phyloP scores from a whole-genome alignment of 2,329 filamentous ascomycete genomes.

The Aspergillus fischeri region DNA sequence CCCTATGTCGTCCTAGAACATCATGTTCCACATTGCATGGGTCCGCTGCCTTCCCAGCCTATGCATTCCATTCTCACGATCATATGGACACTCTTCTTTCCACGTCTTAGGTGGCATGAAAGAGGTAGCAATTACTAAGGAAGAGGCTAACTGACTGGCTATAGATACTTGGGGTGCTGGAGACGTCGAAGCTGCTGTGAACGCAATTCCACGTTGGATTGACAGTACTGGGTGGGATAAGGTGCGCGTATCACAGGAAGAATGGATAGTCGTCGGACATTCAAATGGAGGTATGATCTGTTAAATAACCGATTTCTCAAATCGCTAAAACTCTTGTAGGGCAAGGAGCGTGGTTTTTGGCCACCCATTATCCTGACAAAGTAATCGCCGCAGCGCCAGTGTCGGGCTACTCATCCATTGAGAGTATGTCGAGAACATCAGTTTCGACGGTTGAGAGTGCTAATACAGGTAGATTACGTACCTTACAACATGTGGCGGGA shows the following conservation, averaged over 20 bases:
- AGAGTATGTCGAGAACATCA: slow-evolving; percentile 27
- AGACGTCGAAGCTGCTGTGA: slow-evolving; percentile 52
- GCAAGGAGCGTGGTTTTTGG: slow-evolving; percentile 55
- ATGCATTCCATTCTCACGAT: not conserved
- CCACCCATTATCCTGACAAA: slow-evolving; percentile 55
- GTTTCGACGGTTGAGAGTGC: not conserved
- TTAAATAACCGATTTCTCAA: not conserved
- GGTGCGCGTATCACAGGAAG: slow-evolving; percentile 40
- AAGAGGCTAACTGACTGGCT: not conserved
- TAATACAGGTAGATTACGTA: slow-evolving; percentile 46
- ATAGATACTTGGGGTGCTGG: slow-evolving; percentile 52
- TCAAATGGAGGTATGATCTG: slow-evolving; percentile 51
- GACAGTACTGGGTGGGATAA: slow-evolving; percentile 46
- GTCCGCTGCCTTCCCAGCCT: not conserved
- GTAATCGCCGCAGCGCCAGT: slow-evolving; percentile 54
- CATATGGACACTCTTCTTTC: not conserved
- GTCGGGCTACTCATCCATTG: slow-evolving; percentile 57
- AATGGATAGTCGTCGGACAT: slow-evolving; percentile 54
- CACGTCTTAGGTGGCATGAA: not conserved
- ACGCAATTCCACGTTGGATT: slow-evolving; percentile 51
- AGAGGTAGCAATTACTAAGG: not conserved
- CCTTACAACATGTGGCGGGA: slow-evolving; percentile 54
- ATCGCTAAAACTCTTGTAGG: slow-evolving; percentile 23
- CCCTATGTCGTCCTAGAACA: not conserved
- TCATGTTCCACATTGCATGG: not conserved